Base-by-base conservation (phyloP, 2,329 filamentous ascomycete genomes). In the Penicillium thymicola region DNA sequence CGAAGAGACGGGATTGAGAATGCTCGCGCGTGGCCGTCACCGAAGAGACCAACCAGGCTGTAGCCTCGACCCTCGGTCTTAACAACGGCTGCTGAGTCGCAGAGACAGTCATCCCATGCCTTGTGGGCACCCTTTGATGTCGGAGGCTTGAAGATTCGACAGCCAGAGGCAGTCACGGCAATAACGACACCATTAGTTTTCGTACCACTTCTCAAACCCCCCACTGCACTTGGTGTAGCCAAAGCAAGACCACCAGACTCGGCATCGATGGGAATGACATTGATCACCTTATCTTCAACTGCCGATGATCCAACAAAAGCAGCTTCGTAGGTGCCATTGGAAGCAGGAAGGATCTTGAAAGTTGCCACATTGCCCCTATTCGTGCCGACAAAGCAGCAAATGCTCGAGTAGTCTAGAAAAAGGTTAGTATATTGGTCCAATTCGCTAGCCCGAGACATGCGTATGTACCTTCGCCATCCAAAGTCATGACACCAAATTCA, bases 401-500 rank as follows among this genome's bases (percentile, higher is more conserved):
- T 96, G 67, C 92, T 97, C 1, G 94, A 97, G 71, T 96, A 99
- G 62, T 90, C 84, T 81, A 54, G 8, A 25, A 32, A 18, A 23
- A 5, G 5, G 54, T 78, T 58, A 76, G 70, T 47, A 43, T n/a
- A 6, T 7, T 36, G 16, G 4, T 43, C 27, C 40, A 16, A 25
- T 21, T 14, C 13, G 2, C 1, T 44, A 18, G 36, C n/a, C 25
- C 21, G 70, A 25, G 16, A 30, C 14, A 23, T 14, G 18, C 21
- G 64, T 73, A 46, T 4, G 3, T 46, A 82, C 79, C 86, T 69
- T 97, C 93, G n/a, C 88, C 89, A 42, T 97, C 94, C 4, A 97
- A 77, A 3, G 89, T 95, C 86, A 99, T 88, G 45, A 96, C 90
- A 51, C 90, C 91, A 76, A 97, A 99, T 69, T 97, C 90, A 28